A percentile compares a stretch with the other conserved stretches of the same genome.
Evolutionary conservation across 2,329 filamentous ascomycete genomes (phyloP).

Genomic region (Pseudomassariella vexata): DNA sequence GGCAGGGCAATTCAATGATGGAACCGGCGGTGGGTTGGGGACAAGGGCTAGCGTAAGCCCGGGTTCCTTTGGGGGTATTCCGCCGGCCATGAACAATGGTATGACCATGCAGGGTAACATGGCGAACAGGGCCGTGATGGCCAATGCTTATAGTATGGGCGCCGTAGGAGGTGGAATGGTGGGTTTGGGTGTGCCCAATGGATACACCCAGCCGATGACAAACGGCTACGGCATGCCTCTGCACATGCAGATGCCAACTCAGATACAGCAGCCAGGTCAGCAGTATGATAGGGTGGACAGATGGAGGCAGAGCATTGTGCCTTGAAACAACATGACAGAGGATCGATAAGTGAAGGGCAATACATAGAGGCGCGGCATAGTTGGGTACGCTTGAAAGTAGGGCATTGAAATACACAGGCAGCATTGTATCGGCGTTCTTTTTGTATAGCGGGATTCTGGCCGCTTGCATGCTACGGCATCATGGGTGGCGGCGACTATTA

Average conservation of each 20-base stretch:
- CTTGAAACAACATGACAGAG: conserved; percentile 15
- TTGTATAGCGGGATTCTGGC: too few species aligned
- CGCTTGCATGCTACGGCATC: too few species aligned
- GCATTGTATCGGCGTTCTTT: too few species aligned
- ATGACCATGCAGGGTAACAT: conserved; percentile 7
- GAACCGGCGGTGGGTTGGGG: conserved; percentile 32
- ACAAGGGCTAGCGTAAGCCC: conserved; percentile 14
- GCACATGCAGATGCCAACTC: conserved; percentile 15
- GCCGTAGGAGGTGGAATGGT: conserved; percentile 9
- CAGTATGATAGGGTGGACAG: conserved; percentile 24
- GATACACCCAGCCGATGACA: conserved; percentile 4
- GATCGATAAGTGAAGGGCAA: too few species aligned
- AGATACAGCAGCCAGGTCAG: conserved; percentile 20
- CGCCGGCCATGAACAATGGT: conserved; percentile 12
- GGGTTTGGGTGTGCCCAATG: conserved; percentile 14
- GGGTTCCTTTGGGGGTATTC: neutral
- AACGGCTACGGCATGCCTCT: conserved; percentile 12
- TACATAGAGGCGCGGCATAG: too few species aligned
- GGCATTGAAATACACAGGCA: too few species aligned
- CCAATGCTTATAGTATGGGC: neutral
- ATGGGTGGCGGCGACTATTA: too few species aligned
- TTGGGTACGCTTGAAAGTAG: too few species aligned
- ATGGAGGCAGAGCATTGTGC: conserved; percentile 25
- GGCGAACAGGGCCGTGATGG: neutral
- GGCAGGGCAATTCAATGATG: conserved; percentile 50